phyloP scores from a whole-genome alignment of 2,329 filamentous ascomycete species.

The Davidsoniella australis region DNA sequence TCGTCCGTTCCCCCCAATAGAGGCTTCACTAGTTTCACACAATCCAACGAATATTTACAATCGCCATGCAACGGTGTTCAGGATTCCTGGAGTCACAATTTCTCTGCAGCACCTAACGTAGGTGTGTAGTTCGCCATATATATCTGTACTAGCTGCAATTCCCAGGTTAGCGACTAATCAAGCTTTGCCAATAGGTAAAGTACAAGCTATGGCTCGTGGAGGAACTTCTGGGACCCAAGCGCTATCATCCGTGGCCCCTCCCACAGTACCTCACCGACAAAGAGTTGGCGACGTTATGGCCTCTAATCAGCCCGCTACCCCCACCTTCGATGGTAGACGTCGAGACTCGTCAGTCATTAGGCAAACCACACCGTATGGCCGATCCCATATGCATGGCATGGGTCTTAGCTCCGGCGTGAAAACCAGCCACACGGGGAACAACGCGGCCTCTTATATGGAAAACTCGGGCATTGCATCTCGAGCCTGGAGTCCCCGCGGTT shows the following conservation, averaged over 20 bases:
- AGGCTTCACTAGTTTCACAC: too few relatives aligned
- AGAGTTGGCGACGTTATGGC: not conserved
- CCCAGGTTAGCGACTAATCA: too few relatives aligned
- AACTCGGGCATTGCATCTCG: too few relatives aligned
- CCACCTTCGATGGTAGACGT: not conserved
- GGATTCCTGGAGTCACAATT: too few relatives aligned
- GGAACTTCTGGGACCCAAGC: constrained; percentile 12
- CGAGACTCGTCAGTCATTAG: constrained; percentile 2
- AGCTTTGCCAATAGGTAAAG: not conserved
- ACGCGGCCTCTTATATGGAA: too few relatives aligned
- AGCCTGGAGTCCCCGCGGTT: too few relatives aligned
- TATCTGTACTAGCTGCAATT: too few relatives aligned
- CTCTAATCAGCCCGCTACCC: not conserved
- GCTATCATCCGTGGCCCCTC: constrained; percentile 11
- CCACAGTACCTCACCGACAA: constrained; percentile 11
- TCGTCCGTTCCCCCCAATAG: too few relatives aligned
- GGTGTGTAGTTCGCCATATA: too few relatives aligned
- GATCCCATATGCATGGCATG: constrained; percentile 8
- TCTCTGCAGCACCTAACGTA: too few relatives aligned
- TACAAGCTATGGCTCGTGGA: constrained; percentile 19
- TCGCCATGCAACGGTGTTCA: too few relatives aligned
- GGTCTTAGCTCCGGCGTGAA: constrained; percentile 13
- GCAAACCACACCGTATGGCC: not conserved
- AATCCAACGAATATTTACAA: too few relatives aligned
- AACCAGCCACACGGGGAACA: constrained; percentile 5